Conservation (phyloP, 2,329 filamentous ascomycete genomes). For the Lecanicillium sp. region DNA sequence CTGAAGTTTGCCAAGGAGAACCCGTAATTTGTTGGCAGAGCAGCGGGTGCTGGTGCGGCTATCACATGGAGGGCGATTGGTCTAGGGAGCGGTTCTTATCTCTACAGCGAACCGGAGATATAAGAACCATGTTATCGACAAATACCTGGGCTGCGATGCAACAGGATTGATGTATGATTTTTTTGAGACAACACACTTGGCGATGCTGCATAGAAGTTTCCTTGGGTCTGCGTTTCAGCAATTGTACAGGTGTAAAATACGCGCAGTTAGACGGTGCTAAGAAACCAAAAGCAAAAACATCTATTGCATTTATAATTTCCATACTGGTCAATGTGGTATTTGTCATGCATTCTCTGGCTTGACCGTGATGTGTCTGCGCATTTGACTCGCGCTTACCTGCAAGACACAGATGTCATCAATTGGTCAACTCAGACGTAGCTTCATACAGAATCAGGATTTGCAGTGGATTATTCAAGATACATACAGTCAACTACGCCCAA, state of each 20-base stretch:
- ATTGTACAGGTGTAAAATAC: constrained; percentile 49
- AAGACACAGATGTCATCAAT: too few relatives aligned
- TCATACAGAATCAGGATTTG: too few relatives aligned
- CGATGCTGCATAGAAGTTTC: constrained; percentile 43
- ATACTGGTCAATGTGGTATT: too few relatives aligned
- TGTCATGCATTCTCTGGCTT: too few relatives aligned
- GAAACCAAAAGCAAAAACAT: constrained; percentile 10
- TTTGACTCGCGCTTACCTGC: too few relatives aligned
- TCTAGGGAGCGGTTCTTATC: constrained; percentile 17
- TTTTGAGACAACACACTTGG: constrained; percentile 27
- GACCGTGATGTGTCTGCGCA: too few relatives aligned
- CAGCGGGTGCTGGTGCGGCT: not conserved
- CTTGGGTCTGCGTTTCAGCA: constrained; percentile 34
- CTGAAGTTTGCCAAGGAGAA: constrained; percentile 51
- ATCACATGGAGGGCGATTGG: constrained; percentile 13
- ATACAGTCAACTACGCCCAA: too few relatives aligned
- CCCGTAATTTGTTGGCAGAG: constrained; percentile 28
- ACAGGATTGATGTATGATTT: constrained; percentile 29
- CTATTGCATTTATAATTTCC: constrained; percentile 4
- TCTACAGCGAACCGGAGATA: constrained; percentile 5
- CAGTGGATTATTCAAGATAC: too few relatives aligned
- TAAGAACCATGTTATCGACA: constrained; percentile 5
- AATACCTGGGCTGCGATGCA: constrained; percentile 13
- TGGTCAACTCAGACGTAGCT: too few relatives aligned
- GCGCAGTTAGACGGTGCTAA: constrained; percentile 36